Evolutionary conservation across 805 yeast genomes (phyloP).

Genomic region (Maudiozyma pseudohumilis): DNA sequence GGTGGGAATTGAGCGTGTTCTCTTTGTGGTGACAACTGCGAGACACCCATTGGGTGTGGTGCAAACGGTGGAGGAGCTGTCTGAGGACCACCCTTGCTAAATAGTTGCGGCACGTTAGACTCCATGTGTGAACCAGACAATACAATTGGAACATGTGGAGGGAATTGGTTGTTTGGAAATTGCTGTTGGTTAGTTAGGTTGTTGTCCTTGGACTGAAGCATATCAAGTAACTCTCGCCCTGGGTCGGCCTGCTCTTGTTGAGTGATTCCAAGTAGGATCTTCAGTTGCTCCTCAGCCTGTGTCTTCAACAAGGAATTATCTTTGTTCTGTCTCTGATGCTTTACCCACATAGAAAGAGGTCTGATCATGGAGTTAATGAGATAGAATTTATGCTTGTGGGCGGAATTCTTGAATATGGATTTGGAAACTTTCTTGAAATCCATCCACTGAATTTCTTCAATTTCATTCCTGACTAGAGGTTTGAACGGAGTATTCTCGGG

Average conservation of each 20-base stretch:
- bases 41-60: no score
- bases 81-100: no score
- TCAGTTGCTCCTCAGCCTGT: conserved; percentile 57
- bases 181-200: conserved; percentile 1
- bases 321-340: conserved; percentile 39
- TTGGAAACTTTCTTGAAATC: conserved; percentile 40
- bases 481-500: conserved; percentile 67
- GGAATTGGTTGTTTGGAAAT: background rate
- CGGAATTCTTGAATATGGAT: conserved; percentile 21
- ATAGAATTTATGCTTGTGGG: conserved; percentile 28
- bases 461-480: conserved; percentile 84
- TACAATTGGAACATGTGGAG: no score
- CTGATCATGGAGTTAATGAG: conserved; percentile 33
- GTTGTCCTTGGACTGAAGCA: conserved; percentile 30
- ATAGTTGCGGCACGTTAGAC: no score
- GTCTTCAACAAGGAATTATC: conserved; percentile 51
- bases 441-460: conserved; percentile 72
- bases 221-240: conserved; percentile 64
- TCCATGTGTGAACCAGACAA: no score
- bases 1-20: conserved; percentile 6
- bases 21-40: conserved; percentile 8
- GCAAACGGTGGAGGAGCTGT: no score
- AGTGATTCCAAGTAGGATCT: conserved; percentile 51
- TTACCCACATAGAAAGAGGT: conserved; percentile 42
- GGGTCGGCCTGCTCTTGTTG: conserved; percentile 41